Conservation (phyloP, 225 moss, liverwort and hornwort species). For the Straminergon stramineum region DNA sequence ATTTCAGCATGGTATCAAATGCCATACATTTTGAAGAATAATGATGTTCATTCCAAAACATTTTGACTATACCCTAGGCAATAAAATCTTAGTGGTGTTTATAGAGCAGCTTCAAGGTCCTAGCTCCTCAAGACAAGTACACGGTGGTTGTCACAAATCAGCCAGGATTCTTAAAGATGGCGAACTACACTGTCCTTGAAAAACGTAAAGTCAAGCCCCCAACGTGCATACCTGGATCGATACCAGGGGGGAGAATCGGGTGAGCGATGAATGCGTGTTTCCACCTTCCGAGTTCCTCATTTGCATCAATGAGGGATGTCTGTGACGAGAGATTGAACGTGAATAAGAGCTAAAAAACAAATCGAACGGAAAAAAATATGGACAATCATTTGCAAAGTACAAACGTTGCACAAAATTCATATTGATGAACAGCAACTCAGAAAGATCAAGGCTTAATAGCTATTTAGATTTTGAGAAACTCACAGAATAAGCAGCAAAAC, state of each 20-base stretch:
- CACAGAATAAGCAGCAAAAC: background rate
- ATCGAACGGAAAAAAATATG: background rate
- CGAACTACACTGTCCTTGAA: background rate
- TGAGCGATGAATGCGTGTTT: conserved; percentile 44
- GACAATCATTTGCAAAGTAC: background rate
- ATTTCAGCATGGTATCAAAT: background rate
- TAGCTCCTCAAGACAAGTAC: background rate
- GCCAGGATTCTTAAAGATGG: background rate
- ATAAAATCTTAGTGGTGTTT: background rate
- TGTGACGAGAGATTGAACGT: conserved; percentile 8
- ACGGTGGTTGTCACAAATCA: background rate
- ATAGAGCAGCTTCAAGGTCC: background rate
- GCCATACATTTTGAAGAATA: background rate
- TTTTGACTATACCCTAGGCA: background rate
- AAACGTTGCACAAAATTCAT: background rate
- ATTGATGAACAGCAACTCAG: background rate
- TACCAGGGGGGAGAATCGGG: conserved; percentile 41
- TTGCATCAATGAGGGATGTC: conserved; percentile 45
- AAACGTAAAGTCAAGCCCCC: background rate
- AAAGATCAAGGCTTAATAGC: background rate
- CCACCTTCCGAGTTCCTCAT: conserved; percentile 70
- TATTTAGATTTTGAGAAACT: background rate
- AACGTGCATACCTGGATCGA: conserved; percentile 42
- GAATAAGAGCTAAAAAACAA: background rate
- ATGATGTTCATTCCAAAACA: background rate